Conservation (phyloP, 1,284 basidiomycete species). For the Boletus semigastroideus region DNA sequence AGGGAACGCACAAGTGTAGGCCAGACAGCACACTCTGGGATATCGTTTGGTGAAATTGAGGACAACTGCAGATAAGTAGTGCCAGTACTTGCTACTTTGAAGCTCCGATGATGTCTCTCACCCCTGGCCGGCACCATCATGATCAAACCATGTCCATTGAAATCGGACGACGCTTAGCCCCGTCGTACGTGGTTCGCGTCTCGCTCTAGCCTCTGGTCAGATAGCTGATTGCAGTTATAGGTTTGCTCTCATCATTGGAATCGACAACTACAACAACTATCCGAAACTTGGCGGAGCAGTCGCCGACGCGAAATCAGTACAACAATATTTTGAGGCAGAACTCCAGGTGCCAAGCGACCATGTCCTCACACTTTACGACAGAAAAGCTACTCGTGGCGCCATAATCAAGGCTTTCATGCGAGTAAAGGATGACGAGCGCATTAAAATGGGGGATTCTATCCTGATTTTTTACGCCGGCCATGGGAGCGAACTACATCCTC, state of each 20-base stretch:
- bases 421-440: background rate
- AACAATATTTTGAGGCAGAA: background rate
- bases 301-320: background rate
- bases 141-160: too few relatives aligned
- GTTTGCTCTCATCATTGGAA: constrained; percentile 1
- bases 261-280: background rate
- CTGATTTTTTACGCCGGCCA: constrained; percentile 6
- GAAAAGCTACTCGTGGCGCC: background rate
- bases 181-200: background rate
- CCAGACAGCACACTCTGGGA: too few relatives aligned
- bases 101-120: too few relatives aligned
- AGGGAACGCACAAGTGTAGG: too few relatives aligned
- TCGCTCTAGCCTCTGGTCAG: background rate
- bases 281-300: background rate
- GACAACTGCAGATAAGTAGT: too few relatives aligned
- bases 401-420: background rate
- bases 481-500: background rate
- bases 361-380: background rate
- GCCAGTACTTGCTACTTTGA: too few relatives aligned
- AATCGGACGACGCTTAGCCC: background rate
- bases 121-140: too few relatives aligned
- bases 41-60: too few relatives aligned
- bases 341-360: background rate
- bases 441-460: constrained; percentile 1
- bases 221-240: background rate